A percentile compares a stretch with the other conserved stretches of the same genome.
Conservation (phyloP, 257 asterid genomes). For the Solanum stenotomum region DNA sequence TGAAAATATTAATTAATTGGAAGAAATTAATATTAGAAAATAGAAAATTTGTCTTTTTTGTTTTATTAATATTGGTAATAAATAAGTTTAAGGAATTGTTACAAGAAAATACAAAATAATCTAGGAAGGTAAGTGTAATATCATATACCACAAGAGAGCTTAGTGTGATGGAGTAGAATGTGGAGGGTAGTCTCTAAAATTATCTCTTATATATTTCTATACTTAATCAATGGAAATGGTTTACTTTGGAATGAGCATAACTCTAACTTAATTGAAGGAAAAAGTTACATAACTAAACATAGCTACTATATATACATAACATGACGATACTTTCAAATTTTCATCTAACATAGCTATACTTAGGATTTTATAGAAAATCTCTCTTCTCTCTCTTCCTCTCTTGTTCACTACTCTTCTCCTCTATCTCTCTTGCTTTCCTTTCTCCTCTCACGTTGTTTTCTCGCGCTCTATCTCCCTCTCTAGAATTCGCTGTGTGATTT, state of each 20-base stretch:
- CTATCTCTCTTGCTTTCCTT: neutral
- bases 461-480: neutral
- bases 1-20: neutral
- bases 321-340: neutral
- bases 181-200: neutral
- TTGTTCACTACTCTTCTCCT: neutral
- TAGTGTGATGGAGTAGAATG: neutral
- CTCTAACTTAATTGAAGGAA: neutral
- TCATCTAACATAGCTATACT: neutral
- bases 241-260: neutral
- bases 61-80: too few relatives aligned
- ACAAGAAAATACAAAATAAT: neutral
- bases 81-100: too few relatives aligned
- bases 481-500: neutral
- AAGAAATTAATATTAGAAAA: neutral
- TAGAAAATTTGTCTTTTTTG: neutral
- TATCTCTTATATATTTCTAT: neutral
- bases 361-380: neutral
- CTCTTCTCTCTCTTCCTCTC: too few relatives aligned
- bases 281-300: neutral
- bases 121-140: neutral
- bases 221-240: neutral
- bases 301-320: neutral
- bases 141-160: neutral
- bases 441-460: neutral